Base-by-base conservation (phyloP, 148 eudicot genomes). In the Amaranthus palmeri region DNA sequence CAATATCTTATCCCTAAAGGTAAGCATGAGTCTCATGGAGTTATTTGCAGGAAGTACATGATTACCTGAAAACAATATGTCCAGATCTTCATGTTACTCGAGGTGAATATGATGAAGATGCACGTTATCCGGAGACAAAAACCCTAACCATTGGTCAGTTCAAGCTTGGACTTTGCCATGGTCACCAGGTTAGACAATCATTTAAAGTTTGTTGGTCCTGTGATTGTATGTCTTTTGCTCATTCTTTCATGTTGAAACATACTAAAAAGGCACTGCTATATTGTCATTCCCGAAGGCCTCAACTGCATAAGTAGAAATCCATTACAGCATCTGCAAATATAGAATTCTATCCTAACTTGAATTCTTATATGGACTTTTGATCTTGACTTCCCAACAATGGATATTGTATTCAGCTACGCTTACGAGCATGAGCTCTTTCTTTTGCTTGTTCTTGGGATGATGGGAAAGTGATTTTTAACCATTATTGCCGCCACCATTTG, bases 111-210 rank as follows among this genome's bases (percentile, higher is more conserved):
- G 98, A 95, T 73, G 97, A 95, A 78, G 97, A 95, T 17, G 46
- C 90, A 17, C 97, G 91, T 54, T 95, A 89, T 82, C 98, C 98
- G 46, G 97, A 95, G 82, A 91, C 93, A 67, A 95, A 95, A 83
- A 91, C 96, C 65, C 78, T 91, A 54, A 89, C 96, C 12, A 91
- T 95, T 78, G 98, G 98, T 61, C 98, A 95, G 81, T 95, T 95
- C 75, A 95, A 91, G 90, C 92, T 95, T 77, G 98, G 97, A 74
- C 79, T 95, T 68, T 91, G 96, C 82, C 98, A 95, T 81, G 98
- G 98, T 72, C 98, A 95, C 81, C 98, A 95, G 98, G 97, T 95
- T 65, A 55, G 69, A 65, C 58, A 76, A 25, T 68, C 40, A 63
- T 36, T 49, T 67, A 42, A 11, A 48, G 14, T 8, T 54, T 50